A percentile compares a stretch with the other conserved stretches of the same genome.
phyloP scores from a whole-genome alignment of 169 alveolate genomes.

The Theileria luwenshuni region DNA sequence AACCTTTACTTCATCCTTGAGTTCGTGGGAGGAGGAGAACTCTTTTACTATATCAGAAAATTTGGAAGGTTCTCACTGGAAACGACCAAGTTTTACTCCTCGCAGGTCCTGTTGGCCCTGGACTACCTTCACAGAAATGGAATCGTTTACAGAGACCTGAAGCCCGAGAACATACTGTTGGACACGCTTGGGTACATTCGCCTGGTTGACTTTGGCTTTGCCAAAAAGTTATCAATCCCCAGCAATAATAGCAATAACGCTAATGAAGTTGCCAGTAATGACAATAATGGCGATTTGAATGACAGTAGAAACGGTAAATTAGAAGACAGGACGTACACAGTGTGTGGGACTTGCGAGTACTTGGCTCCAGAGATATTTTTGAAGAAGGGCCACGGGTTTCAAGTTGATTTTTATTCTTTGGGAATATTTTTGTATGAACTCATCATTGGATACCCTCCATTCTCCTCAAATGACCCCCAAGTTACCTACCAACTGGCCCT shows the following conservation, averaged over 20 bases:
- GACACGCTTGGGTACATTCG: constrained; percentile 78
- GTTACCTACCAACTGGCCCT: constrained; percentile 74
- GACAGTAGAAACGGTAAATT: constrained; percentile 13
- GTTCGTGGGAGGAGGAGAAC: constrained; percentile 82
- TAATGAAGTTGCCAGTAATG: too few species aligned
- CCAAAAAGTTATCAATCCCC: constrained; percentile 65
- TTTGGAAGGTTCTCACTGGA: constrained; percentile 54
- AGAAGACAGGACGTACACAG: constrained; percentile 69
- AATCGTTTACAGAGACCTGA: constrained; percentile 82
- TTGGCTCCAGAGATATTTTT: constrained; percentile 85
- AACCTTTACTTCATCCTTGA: constrained; percentile 80
- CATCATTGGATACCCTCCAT: constrained; percentile 87
- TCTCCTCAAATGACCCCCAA: constrained; percentile 68
- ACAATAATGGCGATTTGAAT: constrained; percentile 64
- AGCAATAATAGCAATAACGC: too few species aligned
- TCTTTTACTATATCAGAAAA: constrained; percentile 71
- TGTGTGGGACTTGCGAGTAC: constrained; percentile 87
- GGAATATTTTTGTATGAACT: constrained; percentile 84
- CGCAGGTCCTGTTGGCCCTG: constrained; percentile 79
- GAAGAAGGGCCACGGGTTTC: constrained; percentile 80
- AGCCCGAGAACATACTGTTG: constrained; percentile 83
- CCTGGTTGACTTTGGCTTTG: constrained; percentile 83
- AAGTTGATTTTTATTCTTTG: constrained; percentile 87
- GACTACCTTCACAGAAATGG: constrained; percentile 77
- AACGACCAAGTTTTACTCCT: constrained; percentile 70